Base-by-base conservation (phyloP, 352 stramenopile species). In the Globisporangium middletonii region DNA sequence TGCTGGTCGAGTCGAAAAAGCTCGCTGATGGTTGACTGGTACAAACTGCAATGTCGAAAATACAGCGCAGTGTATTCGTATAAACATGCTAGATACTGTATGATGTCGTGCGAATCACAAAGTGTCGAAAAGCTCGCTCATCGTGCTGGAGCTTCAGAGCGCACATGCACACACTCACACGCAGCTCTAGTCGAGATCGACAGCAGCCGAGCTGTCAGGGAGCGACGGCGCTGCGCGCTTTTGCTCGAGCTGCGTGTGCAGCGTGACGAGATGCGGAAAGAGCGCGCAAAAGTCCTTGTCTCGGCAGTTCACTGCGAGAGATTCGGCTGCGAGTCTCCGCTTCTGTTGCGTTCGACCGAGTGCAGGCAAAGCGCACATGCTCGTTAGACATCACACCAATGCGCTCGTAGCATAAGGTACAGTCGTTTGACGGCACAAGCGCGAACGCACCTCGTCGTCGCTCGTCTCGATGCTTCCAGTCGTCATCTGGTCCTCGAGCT, bases 391-490 rank as follows among this genome's bases (percentile, higher is more conserved):
- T 18, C 26, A 55, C 41, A 7, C 54, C 37, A 27, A 48, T 28
- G 19, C n/a, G 9, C 4, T n/a, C 5, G 41, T 16, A 18, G 41
- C 4, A 15, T 15, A 15, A 5, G 18, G 13, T 45, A 8, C 41
- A 19, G 2, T 19, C n/a, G 4, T 19, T 13, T 12, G 12, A 9
- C 6, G 33, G 12, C 33, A 9, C 33, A 8, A 38, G 33, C 5
- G 16, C 33, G 47, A 55, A 43, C 18, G 50, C 53, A 83, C 76
- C 66, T 96, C 69, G 6, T 86, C 82, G 26, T 92, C 72, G 16
- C 75, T 84, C 13, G 80, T 92, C 28, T 83, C 69, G 42, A 97
- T 89, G 57, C 85, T 87, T 13, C 92, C 92, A 16, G 86, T 93
- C 26, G 92, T 97, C 45, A 91, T 78, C 57, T 85, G 74, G 49